Conservation (phyloP, 176 grass and related monocot species). For the Lolium perenne region DNA sequence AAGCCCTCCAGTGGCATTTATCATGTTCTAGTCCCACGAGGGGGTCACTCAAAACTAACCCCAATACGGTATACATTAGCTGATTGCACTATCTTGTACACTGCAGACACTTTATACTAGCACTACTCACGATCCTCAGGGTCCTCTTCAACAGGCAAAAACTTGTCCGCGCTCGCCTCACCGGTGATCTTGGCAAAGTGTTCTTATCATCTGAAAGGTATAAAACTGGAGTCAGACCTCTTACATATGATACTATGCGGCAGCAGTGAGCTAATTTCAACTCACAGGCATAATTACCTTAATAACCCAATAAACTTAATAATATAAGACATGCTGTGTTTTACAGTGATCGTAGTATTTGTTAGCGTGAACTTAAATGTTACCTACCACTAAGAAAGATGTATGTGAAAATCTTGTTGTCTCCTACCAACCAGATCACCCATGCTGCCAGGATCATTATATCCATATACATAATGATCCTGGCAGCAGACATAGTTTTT, state of each 20-base stretch:
- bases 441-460: no score
- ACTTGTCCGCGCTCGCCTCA: neutral
- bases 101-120: neutral
- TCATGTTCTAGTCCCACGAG: neutral
- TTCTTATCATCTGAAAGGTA: slow-evolving; percentile 39
- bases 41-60: neutral
- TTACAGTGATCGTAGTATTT: neutral
- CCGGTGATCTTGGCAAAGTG: neutral
- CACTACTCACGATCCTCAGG: slow-evolving; percentile 11
- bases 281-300: neutral
- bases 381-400: neutral
- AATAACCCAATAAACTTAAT: neutral
- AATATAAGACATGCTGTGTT: neutral
- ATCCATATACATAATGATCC: no score
- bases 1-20: slow-evolving; percentile 3
- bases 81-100: neutral
- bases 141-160: slow-evolving; percentile 1
- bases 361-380: neutral
- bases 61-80: neutral
- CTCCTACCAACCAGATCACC: no score
- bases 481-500: no score
- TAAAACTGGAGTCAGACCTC: slow-evolving; percentile 1
- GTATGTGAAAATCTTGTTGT: no score
- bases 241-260: neutral
- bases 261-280: neutral